Percentiles rank a stretch among this genome's conserved stretches.
These are phyloP conservation scores for Rhizoclosmatium globosum DNA, from an alignment of 192 early-diverging fungal species.

Conservation along the genomic window DNA sequence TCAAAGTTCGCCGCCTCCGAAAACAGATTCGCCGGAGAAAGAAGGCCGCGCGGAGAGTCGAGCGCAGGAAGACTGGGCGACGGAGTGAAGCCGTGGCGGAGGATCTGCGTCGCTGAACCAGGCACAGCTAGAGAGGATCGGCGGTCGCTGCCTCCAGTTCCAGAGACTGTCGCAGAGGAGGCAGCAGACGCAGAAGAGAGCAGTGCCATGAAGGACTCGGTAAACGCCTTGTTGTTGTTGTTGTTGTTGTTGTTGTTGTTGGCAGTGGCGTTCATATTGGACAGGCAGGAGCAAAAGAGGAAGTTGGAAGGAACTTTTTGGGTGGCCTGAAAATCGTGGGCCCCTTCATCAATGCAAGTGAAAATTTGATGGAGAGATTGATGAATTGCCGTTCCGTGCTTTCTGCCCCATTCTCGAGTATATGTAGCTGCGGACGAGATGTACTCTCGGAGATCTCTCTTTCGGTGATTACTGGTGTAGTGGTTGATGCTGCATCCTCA, in stretches of 20 bases:
- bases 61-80: background rate
- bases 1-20: background rate
- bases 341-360: too few species aligned
- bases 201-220: conserved; percentile 5
- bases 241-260: conserved; percentile 6
- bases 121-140: background rate
- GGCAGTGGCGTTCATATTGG: background rate
- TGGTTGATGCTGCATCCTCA: too few species aligned
- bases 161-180: background rate
- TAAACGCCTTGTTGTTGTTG: background rate
- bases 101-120: background rate
- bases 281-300: too few species aligned
- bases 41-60: background rate
- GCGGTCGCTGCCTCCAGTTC: background rate
- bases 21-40: background rate
- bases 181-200: background rate
- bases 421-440: too few species aligned
- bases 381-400: too few species aligned
- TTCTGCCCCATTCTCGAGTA: too few species aligned
- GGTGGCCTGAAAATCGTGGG: too few species aligned
- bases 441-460: too few species aligned
- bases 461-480: too few species aligned
- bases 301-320: too few species aligned
- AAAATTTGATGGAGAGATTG: too few species aligned
- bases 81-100: conserved; percentile 7